Evolutionary conservation across 306 rosid species (phyloP), one percentile per base, ranked within the genome.

Genomic region (Datisca glomerata): DNA sequence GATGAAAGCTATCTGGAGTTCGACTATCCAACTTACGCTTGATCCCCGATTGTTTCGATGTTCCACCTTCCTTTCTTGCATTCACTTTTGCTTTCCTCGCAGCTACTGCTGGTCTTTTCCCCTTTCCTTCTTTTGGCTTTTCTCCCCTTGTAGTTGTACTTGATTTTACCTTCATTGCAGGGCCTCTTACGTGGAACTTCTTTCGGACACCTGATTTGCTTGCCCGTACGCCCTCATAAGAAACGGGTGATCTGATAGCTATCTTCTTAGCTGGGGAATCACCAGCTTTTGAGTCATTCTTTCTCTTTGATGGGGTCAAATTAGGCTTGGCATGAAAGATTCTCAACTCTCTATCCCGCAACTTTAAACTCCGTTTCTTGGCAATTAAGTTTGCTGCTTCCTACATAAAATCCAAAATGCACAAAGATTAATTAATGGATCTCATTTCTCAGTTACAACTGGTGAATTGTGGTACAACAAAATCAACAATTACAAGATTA

Each of bases 181-280:
- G 21, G 39, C 38, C 27, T 55, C 47, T 63, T 1, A 59, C 22
- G 24, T 51, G 27, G 10, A 18, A 57, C 36, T 70, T 81, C 80
- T 78, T 78, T 24, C 47, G 66, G 44, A 53, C 55, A 25, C 69
- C 85, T 5, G 78, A 41, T 70, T 89, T 89, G 57, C 76, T 71
- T 4, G 95, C 86, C 3, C 77, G 82, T 55, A 83, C 10, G 52
- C 97, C 97, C 71, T 89, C 95, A 67, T 89, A 83, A 16, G 93
- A 69, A 41, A 51, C 33, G 1, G 56, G 39, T 18, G 48, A 1
- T 21, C 18, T 9, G 46, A 55, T 22, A 4, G 55, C 59, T 17
- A 31, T 64, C 62, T 64, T 70, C 74, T 70, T 74, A 4, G 79
- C 67, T 7, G 94, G 69, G 37, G 81, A 53, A 23, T 49, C 19